Conservation (phyloP, 208 protist species). For the Trypanosoma caninum region DNA sequence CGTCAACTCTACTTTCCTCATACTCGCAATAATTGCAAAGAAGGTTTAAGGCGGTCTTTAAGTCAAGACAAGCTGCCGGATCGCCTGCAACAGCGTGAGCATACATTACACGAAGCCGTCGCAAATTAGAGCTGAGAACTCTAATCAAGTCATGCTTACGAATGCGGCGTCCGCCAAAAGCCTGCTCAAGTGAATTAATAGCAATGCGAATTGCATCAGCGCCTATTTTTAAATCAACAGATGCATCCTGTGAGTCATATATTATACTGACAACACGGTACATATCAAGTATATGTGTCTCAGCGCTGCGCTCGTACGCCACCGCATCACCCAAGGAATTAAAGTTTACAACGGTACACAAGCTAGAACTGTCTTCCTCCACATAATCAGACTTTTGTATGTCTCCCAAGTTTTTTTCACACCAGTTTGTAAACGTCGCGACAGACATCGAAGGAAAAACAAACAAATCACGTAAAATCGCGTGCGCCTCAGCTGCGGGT, state of each 20-base stretch:
- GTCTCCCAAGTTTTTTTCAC: constrained; percentile 12
- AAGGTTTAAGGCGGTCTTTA: constrained; percentile 35
- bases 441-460: constrained; percentile 26
- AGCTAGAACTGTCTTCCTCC: constrained; percentile 21
- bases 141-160: constrained; percentile 69
- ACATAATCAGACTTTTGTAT: background rate
- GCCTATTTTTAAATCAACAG: constrained; percentile 73
- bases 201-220: constrained; percentile 58
- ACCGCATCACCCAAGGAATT: constrained; percentile 69
- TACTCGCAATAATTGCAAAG: constrained; percentile 85
- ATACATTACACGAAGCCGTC: constrained; percentile 73
- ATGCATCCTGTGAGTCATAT: constrained; percentile 77
- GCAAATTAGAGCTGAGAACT: constrained; percentile 69
- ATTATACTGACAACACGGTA: constrained; percentile 75
- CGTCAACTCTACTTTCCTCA: constrained; percentile 35
- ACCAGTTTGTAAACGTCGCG: constrained; percentile 19
- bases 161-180: constrained; percentile 46
- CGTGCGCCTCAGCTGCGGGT: constrained; percentile 13
- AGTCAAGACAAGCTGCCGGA: constrained; percentile 33
- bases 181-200: constrained; percentile 43
- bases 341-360: background rate
- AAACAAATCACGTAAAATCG: constrained; percentile 3
- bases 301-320: constrained; percentile 73
- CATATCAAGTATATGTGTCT: constrained; percentile 65
- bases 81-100: constrained; percentile 41